Percentiles rank a stretch among this genome's conserved stretches.
phyloP scores from a whole-genome alignment of 1,284 basidiomycete species.

The Taiwanofungus camphoratus region DNA sequence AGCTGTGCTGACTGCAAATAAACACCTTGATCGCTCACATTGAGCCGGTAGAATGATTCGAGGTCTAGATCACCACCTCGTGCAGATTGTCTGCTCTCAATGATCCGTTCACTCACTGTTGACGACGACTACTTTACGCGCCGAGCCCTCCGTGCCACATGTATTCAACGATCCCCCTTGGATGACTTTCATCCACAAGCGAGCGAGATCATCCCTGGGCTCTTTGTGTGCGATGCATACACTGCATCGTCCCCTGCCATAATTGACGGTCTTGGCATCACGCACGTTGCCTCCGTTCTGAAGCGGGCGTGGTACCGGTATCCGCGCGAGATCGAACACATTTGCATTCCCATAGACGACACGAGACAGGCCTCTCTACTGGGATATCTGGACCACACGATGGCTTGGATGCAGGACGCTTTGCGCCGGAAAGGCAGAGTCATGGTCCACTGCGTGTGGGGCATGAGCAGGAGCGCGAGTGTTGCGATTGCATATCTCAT shows the following conservation, averaged over 20 bases:
- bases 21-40: too few species aligned
- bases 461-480: constrained; percentile 42
- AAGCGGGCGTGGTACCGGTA: constrained; percentile 11
- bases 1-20: too few species aligned
- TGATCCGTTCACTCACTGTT: constrained; percentile 18
- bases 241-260: constrained; percentile 22
- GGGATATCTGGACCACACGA: constrained; percentile 18
- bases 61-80: constrained; percentile 12
- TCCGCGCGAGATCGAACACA: constrained; percentile 13
- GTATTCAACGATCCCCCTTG: constrained; percentile 17
- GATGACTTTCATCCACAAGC: constrained; percentile 24
- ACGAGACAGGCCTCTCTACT: constrained; percentile 15
- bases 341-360: constrained; percentile 26
- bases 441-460: constrained; percentile 45
- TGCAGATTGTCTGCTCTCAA: constrained; percentile 14
- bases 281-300: constrained; percentile 26
- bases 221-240: constrained; percentile 26
- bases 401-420: constrained; percentile 20
- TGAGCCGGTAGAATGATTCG: neutral
- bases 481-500: constrained; percentile 44
- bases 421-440: constrained; percentile 16
- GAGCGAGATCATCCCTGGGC: constrained; percentile 24
- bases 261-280: constrained; percentile 22
- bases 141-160: constrained; percentile 15
- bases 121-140: constrained; percentile 22